phyloP scores from a whole-genome alignment of 306 rosid genomes.

The Inga laurina region DNA sequence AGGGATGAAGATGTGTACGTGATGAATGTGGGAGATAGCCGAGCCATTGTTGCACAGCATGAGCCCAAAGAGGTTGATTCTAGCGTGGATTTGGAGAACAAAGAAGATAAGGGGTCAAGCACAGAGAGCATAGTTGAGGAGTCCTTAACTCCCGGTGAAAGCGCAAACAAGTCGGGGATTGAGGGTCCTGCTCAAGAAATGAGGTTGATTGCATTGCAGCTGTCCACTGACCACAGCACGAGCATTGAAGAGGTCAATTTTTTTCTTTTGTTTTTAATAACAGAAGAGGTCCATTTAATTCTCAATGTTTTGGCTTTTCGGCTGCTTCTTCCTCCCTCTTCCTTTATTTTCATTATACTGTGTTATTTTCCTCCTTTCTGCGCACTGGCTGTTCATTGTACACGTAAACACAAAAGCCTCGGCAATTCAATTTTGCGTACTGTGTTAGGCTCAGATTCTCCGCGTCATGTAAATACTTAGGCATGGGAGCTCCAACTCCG shows the following conservation, averaged over 20 bases:
- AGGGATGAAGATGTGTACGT: slow-evolving; percentile 93
- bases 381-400: neutral
- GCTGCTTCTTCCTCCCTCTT: neutral
- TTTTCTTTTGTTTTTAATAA: neutral
- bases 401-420: neutral
- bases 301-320: slow-evolving; percentile 17
- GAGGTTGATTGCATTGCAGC: slow-evolving; percentile 76
- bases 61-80: slow-evolving; percentile 54
- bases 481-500: neutral
- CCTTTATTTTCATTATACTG: slow-evolving; percentile 5
- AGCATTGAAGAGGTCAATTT: slow-evolving; percentile 80
- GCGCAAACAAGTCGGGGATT: slow-evolving; percentile 31
- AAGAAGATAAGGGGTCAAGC: slow-evolving; percentile 43
- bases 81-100: slow-evolving; percentile 30
- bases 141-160: slow-evolving; percentile 45
- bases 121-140: slow-evolving; percentile 65
- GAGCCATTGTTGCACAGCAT: slow-evolving; percentile 74
- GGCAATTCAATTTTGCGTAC: neutral
- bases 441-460: neutral
- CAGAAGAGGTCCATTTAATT: slow-evolving; percentile 60
- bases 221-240: slow-evolving; percentile 89
- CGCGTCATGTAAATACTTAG: neutral
- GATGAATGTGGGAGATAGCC: slow-evolving; percentile 90
- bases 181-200: slow-evolving; percentile 46
- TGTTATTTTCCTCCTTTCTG: neutral